Base-by-base conservation (phyloP, 1,139 yeast species). In the Saccharomycopsis hybrid region DNA sequence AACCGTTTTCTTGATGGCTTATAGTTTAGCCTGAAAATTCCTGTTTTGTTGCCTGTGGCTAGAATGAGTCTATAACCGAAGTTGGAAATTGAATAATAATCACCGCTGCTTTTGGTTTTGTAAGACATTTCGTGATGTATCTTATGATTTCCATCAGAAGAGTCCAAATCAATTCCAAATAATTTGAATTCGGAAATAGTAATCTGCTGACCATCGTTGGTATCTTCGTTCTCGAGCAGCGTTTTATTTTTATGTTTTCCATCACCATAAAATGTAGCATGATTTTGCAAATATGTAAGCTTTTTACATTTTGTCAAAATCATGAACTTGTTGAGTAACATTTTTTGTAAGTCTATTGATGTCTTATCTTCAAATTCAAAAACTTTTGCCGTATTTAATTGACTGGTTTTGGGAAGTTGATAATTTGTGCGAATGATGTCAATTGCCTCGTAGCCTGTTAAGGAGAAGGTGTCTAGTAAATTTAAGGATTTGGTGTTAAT, bases 281-380 rank as follows among this genome's bases (percentile, higher is more conserved):
- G 27, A n/a, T 33, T 36, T 13, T 35, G 3, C 5, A 11, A 9
- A 27, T 13, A 43, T 7, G 36, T 30, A 4, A 32, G 25, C 2
- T 11, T 9, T 7, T 27, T 29, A 33, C 35, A 41, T 11, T 39
- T 43, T 3, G 44, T 11, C 3, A 48, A 8, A 13, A 50, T 36
- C 24, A 49, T 11, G 18, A 50, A 42, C 30, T 46, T 50, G 29
- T 41, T 46, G 27, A 24, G 25, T 25, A 46, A 13, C 51, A 47
- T 46, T 18, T 29, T 40, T 35, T 52, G 53, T 11, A 52, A 47
- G 9, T 32, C 42, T 7, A 52, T 27, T 4, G 54, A 47, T 3
- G 55, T 52, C 24, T 33, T 47, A 39, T 52, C 55, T 29, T 44
- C 52, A 27, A 44, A 51, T n/a, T 41, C 47, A 9, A 46, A 41